Base-by-base conservation (phyloP, 1,139 yeast genomes). In the Arxiozyma slooffiae region DNA sequence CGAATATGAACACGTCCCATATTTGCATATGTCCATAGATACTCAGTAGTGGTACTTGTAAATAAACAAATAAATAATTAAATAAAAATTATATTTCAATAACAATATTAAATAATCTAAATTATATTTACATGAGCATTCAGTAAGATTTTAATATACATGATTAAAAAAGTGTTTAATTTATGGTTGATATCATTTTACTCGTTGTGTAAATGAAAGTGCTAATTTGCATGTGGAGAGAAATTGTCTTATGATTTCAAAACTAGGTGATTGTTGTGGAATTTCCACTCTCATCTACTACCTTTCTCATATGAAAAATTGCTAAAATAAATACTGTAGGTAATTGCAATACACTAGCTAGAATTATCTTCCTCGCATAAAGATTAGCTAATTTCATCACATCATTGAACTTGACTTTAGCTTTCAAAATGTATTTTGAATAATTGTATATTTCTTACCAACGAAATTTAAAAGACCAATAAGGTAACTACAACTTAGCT, bases 311-410 rank as follows among this genome's bases (percentile, higher is more conserved):
- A 68, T 94, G 98, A 49, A 90, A 67, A 89, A 94, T 89, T 1
- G 97, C 97, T 53, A 94, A 73, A 24, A 89, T 82, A 51, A 94
- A 71, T 9, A 94, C 83, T 0, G 87, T 92, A 1, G 99, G 98
- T 49, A 94, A 71, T 60, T 94, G 97, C 80, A 94, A 81, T 1
- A 94, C 96, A 24, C 96, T 85, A 42, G 95, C 88, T 95, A 96
- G 87, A 67, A 92, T 92, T 46, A 92, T 75, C 64, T 85, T 85
- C 54, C 88, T 81, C 1, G 97, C 96, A 64, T 79, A 82, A 1
- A 72, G 60, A 55, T 77, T 80, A 0, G 95, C 87, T 51, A 74
- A 53, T 18, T 74, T 73, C 47, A 81, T 61, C 0, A 84, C 87
- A 57, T 79, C 78, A 17, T 75, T 68, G 3, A 79, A 71, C 9